Conservation (phyloP, 176 grass and related monocot species). For the Aegilops sharonensis region DNA sequence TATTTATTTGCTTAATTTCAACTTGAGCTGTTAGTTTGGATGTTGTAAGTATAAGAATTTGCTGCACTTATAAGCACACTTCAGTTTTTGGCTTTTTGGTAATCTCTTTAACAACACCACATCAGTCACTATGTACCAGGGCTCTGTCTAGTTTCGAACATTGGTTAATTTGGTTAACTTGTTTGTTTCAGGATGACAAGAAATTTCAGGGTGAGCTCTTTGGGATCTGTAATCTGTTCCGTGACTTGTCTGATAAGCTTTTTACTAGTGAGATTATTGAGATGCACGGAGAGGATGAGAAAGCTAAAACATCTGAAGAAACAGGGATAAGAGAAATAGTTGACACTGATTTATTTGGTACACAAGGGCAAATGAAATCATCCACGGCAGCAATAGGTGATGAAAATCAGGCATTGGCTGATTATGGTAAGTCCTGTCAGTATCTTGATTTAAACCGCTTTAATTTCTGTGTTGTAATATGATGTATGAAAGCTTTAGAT, state of each 20-base stretch:
- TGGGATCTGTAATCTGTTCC: constrained; percentile 97
- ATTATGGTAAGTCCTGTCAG: constrained; percentile 44
- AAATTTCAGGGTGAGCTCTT: constrained; percentile 98
- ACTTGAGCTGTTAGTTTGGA: constrained; percentile 15
- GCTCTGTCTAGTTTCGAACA: not conserved
- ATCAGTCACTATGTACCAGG: not conserved
- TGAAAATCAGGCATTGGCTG: constrained; percentile 43
- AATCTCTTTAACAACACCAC: not conserved
- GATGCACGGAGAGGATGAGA: constrained; percentile 83
- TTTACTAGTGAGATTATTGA: constrained; percentile 98
- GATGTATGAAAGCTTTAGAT: constrained; percentile 21
- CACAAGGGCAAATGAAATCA: constrained; percentile 22
- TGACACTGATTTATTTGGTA: constrained; percentile 44
- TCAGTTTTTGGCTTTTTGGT: constrained; percentile 21
- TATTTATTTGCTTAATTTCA: constrained; percentile 20
- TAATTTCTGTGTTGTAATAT: constrained; percentile 11
- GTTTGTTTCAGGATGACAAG: constrained; percentile 69
- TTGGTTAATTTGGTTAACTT: constrained; percentile 16
- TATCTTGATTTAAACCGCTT: constrained; percentile 7
- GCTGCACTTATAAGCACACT: not conserved
- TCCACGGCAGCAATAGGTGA: constrained; percentile 6
- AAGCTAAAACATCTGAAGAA: constrained; percentile 34
- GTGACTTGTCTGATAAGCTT: constrained; percentile 88
- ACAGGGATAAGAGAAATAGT: constrained; percentile 47
- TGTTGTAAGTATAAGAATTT: not conserved